These are phyloP conservation scores for Xylaria sp. DNA, from an alignment of 2,329 filamentous ascomycete genomes.

Conservation along the genomic window DNA sequence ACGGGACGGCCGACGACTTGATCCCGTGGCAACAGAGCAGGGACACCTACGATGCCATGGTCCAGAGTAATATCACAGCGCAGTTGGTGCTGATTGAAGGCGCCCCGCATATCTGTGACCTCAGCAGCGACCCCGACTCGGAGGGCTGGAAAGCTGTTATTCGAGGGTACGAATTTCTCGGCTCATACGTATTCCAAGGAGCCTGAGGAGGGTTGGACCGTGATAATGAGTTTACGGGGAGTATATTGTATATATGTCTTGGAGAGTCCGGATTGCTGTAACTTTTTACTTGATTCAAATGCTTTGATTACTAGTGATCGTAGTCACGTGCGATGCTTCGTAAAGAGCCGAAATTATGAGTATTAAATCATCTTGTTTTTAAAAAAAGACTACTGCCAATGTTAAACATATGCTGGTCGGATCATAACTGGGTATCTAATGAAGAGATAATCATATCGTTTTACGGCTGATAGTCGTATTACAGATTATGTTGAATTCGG, in stretches of 20 bases:
- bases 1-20: slow-evolving; percentile 45
- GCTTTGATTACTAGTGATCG: neutral
- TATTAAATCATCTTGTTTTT: too few relatives aligned
- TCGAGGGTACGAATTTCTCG: slow-evolving; percentile 25
- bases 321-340: neutral
- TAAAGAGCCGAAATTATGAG: too few relatives aligned
- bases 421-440: neutral
- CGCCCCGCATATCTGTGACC: slow-evolving; percentile 29
- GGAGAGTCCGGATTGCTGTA: neutral
- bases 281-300: neutral
- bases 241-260: neutral
- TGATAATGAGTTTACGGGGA: neutral
- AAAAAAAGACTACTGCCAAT: neutral
- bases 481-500: neutral
- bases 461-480: neutral
- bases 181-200: slow-evolving; percentile 21
- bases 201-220: neutral
- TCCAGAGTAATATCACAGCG: slow-evolving; percentile 24
- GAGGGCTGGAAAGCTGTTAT: slow-evolving; percentile 29
- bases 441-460: neutral
- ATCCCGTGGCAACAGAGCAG: slow-evolving; percentile 43
- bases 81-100: slow-evolving; percentile 29
- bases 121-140: slow-evolving; percentile 26
- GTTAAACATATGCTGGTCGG: neutral
- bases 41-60: slow-evolving; percentile 37